Evolutionary conservation across 2,329 filamentous ascomycete genomes (phyloP).

Genomic region (Metarhizium anisopliae): DNA sequence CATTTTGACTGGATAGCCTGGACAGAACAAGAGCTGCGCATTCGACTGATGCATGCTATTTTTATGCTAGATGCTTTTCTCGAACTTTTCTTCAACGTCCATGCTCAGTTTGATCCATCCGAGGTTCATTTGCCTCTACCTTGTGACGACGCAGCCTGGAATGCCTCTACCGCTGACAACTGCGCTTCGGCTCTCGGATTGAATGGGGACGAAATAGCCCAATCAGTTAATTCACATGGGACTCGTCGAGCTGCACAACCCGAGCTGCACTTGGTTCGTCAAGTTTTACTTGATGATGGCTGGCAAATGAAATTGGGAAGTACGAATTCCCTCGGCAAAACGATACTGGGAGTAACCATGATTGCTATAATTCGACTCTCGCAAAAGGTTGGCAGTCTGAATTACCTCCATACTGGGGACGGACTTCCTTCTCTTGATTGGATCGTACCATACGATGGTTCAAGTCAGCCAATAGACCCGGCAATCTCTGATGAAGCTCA

Average conservation of each 20-base stretch:
- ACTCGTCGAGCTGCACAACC: conserved; percentile 35
- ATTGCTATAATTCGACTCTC: conserved; percentile 48
- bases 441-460: conserved; percentile 54
- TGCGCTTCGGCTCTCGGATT: conserved; percentile 60
- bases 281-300: conserved; percentile 47
- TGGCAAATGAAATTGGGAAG: conserved; percentile 1
- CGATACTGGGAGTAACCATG: conserved; percentile 32
- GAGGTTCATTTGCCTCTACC: conserved; percentile 62
- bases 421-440: conserved; percentile 35
- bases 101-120: conserved; percentile 51
- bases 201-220: conserved; percentile 36
- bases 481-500: neutral
- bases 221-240: conserved; percentile 52
- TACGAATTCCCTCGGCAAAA: conserved; percentile 1
- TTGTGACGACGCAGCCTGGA: conserved; percentile 66
- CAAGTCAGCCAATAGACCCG: conserved; percentile 17
- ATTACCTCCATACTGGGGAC: neutral
- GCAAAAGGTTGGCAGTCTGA: conserved; percentile 13
- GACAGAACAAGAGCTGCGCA: conserved; percentile 63
- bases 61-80: conserved; percentile 56
- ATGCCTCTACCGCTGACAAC: conserved; percentile 47
- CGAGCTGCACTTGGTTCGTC: conserved; percentile 51
- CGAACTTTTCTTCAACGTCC: conserved; percentile 63
- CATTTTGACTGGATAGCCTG: conserved; percentile 49
- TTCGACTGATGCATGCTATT: conserved; percentile 55